phyloP scores from a whole-genome alignment of 371 early-diverging fungal species.

The Catenaria anguillulae region DNA sequence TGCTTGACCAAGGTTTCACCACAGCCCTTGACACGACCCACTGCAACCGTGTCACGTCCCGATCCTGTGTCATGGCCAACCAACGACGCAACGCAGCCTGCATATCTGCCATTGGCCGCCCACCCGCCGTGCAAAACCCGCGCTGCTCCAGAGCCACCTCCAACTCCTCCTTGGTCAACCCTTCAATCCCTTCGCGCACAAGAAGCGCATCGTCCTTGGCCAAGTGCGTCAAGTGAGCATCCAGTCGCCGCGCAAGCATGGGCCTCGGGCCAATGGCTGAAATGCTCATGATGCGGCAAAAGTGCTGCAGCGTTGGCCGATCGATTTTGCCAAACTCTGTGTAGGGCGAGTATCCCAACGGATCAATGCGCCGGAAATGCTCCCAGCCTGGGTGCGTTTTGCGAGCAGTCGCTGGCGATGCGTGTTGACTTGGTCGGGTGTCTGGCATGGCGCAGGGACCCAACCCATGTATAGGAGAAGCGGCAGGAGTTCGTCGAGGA shows the following conservation, averaged over 20 bases:
- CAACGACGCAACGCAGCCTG: not conserved
- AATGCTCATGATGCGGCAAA: not conserved
- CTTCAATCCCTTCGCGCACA: not conserved
- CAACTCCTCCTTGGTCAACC: not conserved
- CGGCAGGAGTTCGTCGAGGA: not conserved
- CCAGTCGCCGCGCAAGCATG: not conserved
- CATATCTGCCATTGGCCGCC: not conserved
- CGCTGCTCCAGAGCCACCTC: not conserved
- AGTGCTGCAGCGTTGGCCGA: not conserved
- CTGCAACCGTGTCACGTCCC: not conserved
- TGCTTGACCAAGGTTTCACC: not conserved
- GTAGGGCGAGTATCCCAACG: not conserved
- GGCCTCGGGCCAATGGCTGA: not conserved
- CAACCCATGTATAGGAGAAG: not conserved
- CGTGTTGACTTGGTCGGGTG: not conserved
- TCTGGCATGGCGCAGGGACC: constrained; percentile 1
- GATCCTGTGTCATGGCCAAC: not conserved
- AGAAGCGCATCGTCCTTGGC: not conserved
- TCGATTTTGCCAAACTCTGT: not conserved
- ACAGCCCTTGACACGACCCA: not conserved
- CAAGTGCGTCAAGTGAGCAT: not conserved
- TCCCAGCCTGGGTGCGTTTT: not conserved
- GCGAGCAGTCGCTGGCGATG: not conserved
- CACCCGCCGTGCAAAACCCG: not conserved
- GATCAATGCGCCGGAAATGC: not conserved